Base-by-base conservation (phyloP, 768 basidiomycete genomes). In the Trametes sanguinea region DNA sequence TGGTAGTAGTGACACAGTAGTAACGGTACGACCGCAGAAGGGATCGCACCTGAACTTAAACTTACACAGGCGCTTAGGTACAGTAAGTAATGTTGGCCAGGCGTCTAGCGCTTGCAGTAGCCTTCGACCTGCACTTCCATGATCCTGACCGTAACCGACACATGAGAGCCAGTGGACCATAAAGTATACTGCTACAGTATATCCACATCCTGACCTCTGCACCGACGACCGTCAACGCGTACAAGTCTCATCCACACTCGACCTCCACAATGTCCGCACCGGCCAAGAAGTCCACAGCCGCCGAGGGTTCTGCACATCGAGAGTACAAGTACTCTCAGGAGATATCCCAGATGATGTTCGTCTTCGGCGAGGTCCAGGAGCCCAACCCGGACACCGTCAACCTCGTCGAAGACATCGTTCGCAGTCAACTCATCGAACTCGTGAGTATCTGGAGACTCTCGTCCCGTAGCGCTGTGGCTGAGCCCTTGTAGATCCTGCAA, bases 331-430 rank as follows among this genome's bases (percentile, higher is more conserved):
- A 96, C 72, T 83, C 84, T 1, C 88, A 89, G 62, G 95, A 97
- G 75, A 97, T 97, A 30, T 90, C 92, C 7, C 94, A 96, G 74
- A 97, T 97, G 95, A 94, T 97, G 93, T 97, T 96, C 71, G 95
- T 97, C 46, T 96, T 97, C 74, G 94, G 94, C 8, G 94, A 95
- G 76, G 91, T 96, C 3, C 91, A 94, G 71, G 94, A 96, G 60
- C 93, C 95, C 2, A 84, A 87, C 57, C 80, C 82, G 13, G 94
- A 94, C 57, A 94, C 95, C 0, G 90, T 95, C 13, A 92, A 92
- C 69, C 83, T 95, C 35, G 92, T 98, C n/a, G 95, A 98, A 73
- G 95, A 98, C 71, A 93, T 96, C 53, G 91, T 96, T 17, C 84
- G 92, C 40, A 83, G 90, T 55, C 94, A 98, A 66, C 81, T 98